Conservation (phyloP, 306 rosid genomes). For the Boehmeria nivea region DNA sequence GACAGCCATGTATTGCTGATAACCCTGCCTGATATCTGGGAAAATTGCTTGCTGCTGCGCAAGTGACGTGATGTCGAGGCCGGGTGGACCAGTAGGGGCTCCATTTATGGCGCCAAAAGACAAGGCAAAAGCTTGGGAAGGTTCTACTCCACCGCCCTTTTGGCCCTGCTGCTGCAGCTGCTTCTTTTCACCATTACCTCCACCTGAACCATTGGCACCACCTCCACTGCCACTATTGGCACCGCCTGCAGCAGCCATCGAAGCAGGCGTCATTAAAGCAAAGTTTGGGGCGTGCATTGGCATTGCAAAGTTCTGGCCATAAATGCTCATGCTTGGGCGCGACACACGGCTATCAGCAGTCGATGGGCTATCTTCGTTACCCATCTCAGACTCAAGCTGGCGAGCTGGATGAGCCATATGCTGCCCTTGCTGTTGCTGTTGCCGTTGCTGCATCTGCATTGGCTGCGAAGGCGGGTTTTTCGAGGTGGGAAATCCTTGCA, state of each 20-base stretch:
- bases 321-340: conserved; percentile 54
- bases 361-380: conserved; percentile 82
- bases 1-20: conserved; percentile 51
- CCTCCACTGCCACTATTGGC: conserved; percentile 39
- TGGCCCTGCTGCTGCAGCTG: conserved; percentile 50
- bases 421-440: conserved; percentile 48
- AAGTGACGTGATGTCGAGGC: conserved; percentile 64
- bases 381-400: conserved; percentile 72
- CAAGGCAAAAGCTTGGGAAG: conserved; percentile 69
- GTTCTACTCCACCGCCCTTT: conserved; percentile 59
- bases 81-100: conserved; percentile 39
- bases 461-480: conserved; percentile 55
- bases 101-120: conserved; percentile 76
- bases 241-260: conserved; percentile 28
- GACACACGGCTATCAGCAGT: conserved; percentile 67
- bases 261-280: conserved; percentile 60
- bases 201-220: conserved; percentile 37
- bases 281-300: conserved; percentile 67
- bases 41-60: conserved; percentile 57
- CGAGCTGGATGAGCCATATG: conserved; percentile 52
- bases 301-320: conserved; percentile 70
- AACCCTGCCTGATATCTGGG: conserved; percentile 35
- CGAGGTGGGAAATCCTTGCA: conserved; percentile 74
- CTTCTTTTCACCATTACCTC: conserved; percentile 62
- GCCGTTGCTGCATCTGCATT: conserved; percentile 43